These are phyloP conservation scores for Eremothecium gossypii DNA, from an alignment of 1,139 yeast genomes.

Conservation along the genomic window DNA sequence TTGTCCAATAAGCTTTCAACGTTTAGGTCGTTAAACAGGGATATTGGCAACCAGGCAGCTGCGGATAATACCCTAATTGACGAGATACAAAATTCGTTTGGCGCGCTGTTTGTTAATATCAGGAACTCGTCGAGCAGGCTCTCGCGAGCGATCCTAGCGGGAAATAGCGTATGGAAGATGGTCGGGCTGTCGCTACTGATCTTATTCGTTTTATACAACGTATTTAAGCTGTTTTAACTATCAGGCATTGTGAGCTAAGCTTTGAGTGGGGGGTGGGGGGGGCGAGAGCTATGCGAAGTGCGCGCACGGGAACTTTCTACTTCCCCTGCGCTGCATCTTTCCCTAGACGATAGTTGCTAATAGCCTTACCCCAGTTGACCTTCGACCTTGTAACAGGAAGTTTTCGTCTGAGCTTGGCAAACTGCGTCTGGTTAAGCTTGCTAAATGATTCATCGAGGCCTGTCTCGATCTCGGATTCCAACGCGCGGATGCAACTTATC, in stretches of 20 bases:
- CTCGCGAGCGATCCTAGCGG: conserved; percentile 48
- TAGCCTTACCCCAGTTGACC: conserved; percentile 92
- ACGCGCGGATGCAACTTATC: conserved; percentile 42
- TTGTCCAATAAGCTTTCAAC: conserved; percentile 54
- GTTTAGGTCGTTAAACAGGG: conserved; percentile 53
- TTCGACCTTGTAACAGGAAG: conserved; percentile 86
- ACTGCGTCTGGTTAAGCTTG: conserved; percentile 67
- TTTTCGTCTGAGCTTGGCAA: conserved; percentile 80
- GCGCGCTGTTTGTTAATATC: conserved; percentile 49
- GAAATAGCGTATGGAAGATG: conserved; percentile 48
- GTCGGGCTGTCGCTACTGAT: conserved; percentile 49
- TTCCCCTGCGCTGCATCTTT: conserved; percentile 56
- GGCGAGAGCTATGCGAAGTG: background rate
- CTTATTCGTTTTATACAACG: conserved; percentile 60
- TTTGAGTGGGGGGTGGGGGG: background rate
- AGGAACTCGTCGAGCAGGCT: conserved; percentile 60
- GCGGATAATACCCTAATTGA: conserved; percentile 50
- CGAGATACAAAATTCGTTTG: conserved; percentile 49
- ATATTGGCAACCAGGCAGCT: conserved; percentile 51
- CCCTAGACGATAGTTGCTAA: conserved; percentile 82
- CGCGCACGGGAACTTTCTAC: conserved; percentile 2
- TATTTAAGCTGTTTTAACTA: conserved; percentile 43
- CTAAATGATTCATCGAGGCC: conserved; percentile 56
- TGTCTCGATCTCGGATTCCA: conserved; percentile 57
- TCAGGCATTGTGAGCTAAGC: background rate